Base-by-base conservation (phyloP, 805 yeast species). In the Grigorovia humatica region DNA sequence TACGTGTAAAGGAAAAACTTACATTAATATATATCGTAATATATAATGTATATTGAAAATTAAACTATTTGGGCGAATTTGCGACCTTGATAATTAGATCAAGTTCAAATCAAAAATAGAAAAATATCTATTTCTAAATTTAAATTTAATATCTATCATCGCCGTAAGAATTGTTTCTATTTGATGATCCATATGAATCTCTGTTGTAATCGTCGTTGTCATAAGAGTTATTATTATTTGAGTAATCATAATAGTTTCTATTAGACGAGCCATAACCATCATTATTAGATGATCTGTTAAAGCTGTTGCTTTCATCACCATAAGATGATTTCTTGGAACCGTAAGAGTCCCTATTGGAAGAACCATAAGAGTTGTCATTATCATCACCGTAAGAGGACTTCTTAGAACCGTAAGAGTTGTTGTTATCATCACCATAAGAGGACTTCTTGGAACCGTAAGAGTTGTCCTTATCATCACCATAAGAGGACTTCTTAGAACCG, bases 331-430 rank as follows among this genome's bases (percentile, higher is more conserved):
- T 27, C 44, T 50, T 47, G 13, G 62, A 58, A 20, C 63, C 66
- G 51, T 65, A 59, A 4, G 66, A 56, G 46, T 58, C 42, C 29
- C 46, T 48, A 54, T 55, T 52, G 45, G 48, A 32, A 29, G 59
- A 55, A 23, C 62, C 58, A 48, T 54, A 55, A 13, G 59, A 57
- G 44, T 54, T 49, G 43, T 48, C 46, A 48, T 54, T 51, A 15
- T 38, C 59, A 23, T 51, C 43, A 57, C 53, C 53, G 30, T 55
- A 54, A 18, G 59, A 60, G 20, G 45, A 43, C 17, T 43, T 20
- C 30, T 43, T 20, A 1, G 46, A 44, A 15, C 70, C 69, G 60
- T 64, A 64, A 12, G 70, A 65, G 56, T 65, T 60, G 54, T 53
- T 50, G 41, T 44, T 50, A 52, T 59, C 58, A 50, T 57, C 48